These are phyloP conservation scores for Hanseniaspora lachancei DNA, from an alignment of 805 yeast species.

Conservation along the genomic window DNA sequence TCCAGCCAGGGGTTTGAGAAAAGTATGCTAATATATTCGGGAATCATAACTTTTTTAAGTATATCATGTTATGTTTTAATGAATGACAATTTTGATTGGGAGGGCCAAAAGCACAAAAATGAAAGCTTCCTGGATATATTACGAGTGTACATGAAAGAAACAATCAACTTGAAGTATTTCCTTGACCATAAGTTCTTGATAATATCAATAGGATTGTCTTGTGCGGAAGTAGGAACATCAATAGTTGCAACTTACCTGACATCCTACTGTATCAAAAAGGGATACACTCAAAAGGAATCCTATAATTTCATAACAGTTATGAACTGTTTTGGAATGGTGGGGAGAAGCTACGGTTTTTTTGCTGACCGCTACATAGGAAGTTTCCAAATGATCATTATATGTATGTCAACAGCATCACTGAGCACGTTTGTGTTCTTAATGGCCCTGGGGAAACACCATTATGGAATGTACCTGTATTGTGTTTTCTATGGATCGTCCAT, in stretches of 20 bases:
- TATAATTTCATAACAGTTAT: slow-evolving; percentile 35
- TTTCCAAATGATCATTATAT: slow-evolving; percentile 41
- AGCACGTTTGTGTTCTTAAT: slow-evolving; percentile 49
- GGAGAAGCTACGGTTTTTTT: slow-evolving; percentile 43
- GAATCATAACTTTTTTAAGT: background rate
- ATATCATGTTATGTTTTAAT: background rate
- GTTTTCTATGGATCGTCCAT: slow-evolving; percentile 45
- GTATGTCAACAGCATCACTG: slow-evolving; percentile 35
- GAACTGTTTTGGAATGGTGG: slow-evolving; percentile 35
- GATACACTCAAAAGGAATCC: slow-evolving; percentile 28
- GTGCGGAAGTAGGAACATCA: slow-evolving; percentile 33
- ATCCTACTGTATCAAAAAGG: slow-evolving; percentile 36
- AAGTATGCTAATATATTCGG: slow-evolving; percentile 16
- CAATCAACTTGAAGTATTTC: slow-evolving; percentile 26
- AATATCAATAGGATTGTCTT: slow-evolving; percentile 30
- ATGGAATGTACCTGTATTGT: slow-evolving; percentile 39
- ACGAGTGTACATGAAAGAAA: slow-evolving; percentile 17
- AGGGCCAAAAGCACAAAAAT: slow-evolving; percentile 32
- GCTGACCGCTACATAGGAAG: slow-evolving; percentile 43
- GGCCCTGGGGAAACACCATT: slow-evolving; percentile 41
- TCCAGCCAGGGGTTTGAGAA: slow-evolving; percentile 33
- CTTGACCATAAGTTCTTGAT: slow-evolving; percentile 33
- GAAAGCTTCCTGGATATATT: slow-evolving; percentile 30
- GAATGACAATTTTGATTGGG: slow-evolving; percentile 6
- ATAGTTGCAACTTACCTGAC: slow-evolving; percentile 35